These are phyloP conservation scores for grape (Vitis vinifera) DNA, from an alignment of 164 flowering plant genomes.

Conservation along the genomic window DNA sequence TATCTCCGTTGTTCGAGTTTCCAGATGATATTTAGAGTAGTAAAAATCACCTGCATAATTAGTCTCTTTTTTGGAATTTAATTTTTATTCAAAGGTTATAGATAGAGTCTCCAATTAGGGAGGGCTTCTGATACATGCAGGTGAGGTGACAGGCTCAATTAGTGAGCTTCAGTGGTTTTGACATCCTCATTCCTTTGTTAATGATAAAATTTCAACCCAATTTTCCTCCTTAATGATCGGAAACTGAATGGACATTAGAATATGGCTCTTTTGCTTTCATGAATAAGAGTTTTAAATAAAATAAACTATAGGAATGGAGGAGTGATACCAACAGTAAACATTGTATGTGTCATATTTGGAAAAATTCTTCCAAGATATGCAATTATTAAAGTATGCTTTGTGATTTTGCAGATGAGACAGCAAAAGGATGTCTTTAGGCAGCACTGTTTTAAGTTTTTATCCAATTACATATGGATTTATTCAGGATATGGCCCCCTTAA, in stretches of 20 bases:
- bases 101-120: background rate
- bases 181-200: too few species aligned
- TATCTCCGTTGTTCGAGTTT: background rate
- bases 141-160: background rate
- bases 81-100: background rate
- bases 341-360: too few species aligned
- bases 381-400: background rate
- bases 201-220: too few species aligned
- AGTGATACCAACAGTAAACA: too few species aligned
- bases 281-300: too few species aligned
- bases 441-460: constrained; percentile 55
- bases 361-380: too few species aligned
- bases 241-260: too few species aligned
- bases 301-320: too few species aligned
- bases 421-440: constrained; percentile 64
- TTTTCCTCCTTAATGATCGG: too few species aligned
- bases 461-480: constrained; percentile 67
- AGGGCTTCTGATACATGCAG: background rate
- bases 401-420: constrained; percentile 64
- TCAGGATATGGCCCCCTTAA: constrained; percentile 74
- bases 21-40: background rate
- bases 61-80: background rate
- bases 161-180: too few species aligned
- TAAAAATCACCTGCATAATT: background rate
- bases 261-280: too few species aligned